Evolutionary conservation across 208 protist species (phyloP), one percentile per base, ranked within the genome.

Genomic region (Strigomonas oncopelti): DNA sequence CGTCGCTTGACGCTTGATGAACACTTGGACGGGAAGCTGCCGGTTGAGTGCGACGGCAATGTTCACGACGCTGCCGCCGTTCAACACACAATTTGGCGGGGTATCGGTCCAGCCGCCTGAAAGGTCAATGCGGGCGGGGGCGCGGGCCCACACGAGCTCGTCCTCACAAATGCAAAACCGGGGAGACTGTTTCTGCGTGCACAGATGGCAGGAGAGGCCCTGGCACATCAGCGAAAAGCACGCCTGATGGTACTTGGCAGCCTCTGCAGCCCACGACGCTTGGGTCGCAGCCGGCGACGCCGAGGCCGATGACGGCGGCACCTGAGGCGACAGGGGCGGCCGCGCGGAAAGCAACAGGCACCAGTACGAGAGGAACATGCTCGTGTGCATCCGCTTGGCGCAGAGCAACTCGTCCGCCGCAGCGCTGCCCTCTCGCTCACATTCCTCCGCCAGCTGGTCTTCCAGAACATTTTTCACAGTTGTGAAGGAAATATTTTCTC

Each of bases 51-150:
- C 61, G 64, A 90, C 72, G 0, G 78, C 84, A 9, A 81, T 60
- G 66, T 90, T 90, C 51, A 90, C 77, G 20, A 90, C 84, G 24
- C 66, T 74, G 46, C 85, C 85, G 29, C 85, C 85, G 48, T 60
- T 48, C 32, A 85, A 31, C 5, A 83, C n/a, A 18, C 68, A 77
- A 71, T 81, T 78, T 9, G 85, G 85, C 56, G 85, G 85, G 7
- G 85, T 88, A 68, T 88, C 85, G 0, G 83, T 85, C 85, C 85
- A 91, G 32, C 72, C 85, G 4, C 85, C 80, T 18, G 77, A 69
- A 5, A 91, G 7, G 56, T 91, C 85, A 24, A 91, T 72, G 16
- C 85, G 82, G 1, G 78, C 74, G 8, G 85, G 82, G 22, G 67
- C 69, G 46, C 78, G 74, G 38, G 63, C 75, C 78, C 75, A 81